These are phyloP conservation scores for Middelhovenomyces tepae DNA, from an alignment of 805 yeast species.

Conservation along the genomic window DNA sequence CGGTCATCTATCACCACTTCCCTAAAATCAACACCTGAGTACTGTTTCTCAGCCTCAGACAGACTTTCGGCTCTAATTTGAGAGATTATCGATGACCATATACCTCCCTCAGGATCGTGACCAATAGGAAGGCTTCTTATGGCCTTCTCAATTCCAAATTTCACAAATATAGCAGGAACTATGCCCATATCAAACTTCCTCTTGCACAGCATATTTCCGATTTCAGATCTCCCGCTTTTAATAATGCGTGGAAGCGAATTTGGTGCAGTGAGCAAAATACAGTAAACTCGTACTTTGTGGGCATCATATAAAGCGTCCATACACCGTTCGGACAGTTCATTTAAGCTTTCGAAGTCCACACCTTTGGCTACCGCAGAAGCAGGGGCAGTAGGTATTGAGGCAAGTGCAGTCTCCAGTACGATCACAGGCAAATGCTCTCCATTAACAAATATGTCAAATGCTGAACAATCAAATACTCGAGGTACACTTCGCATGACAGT, in stretches of 20 bases:
- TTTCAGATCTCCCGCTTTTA: conserved; percentile 80
- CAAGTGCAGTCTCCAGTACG: conserved; percentile 65
- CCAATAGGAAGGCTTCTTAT: conserved; percentile 63
- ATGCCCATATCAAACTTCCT: conserved; percentile 69
- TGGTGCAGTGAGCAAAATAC: conserved; percentile 71
- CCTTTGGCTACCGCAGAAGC: conserved; percentile 35
- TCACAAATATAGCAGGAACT: conserved; percentile 72
- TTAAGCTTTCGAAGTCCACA: conserved; percentile 31
- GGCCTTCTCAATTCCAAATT: conserved; percentile 60
- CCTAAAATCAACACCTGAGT: conserved; percentile 72
- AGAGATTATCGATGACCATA: conserved; percentile 76
- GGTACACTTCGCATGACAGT: conserved; percentile 76
- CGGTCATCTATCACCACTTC: conserved; percentile 70
- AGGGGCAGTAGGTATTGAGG: conserved; percentile 31
- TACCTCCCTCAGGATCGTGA: conserved; percentile 68
- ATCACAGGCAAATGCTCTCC: conserved; percentile 79
- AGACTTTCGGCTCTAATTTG: conserved; percentile 52
- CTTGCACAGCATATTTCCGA: conserved; percentile 83
- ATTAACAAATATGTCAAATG: conserved; percentile 74
- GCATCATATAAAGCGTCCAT: conserved; percentile 40
- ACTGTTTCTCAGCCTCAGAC: conserved; percentile 59
- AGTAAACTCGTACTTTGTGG: conserved; percentile 72
- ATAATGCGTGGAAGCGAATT: conserved; percentile 77
- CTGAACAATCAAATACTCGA: conserved; percentile 80
- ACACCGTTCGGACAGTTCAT: conserved; percentile 40